Percentiles rank a stretch among this genome's conserved stretches.
phyloP scores from a whole-genome alignment of 768 basidiomycete species.

The Suillus decipiens region DNA sequence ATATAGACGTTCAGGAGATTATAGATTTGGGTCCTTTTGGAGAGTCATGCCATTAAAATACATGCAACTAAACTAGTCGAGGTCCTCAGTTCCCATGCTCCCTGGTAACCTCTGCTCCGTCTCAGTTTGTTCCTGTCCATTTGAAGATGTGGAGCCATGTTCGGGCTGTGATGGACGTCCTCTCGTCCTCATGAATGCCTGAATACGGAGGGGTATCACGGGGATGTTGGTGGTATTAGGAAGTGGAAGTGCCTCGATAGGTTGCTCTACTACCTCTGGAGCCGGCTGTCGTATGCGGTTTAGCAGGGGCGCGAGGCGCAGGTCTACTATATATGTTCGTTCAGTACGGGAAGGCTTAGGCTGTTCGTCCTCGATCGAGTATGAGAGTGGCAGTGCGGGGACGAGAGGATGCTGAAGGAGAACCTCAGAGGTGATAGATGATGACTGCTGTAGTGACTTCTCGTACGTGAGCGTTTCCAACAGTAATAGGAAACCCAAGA shows the following conservation, averaged over 20 bases:
- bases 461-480: slow-evolving; percentile 74
- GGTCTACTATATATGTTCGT: slow-evolving; percentile 60
- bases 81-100: slow-evolving; percentile 27
- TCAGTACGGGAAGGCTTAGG: slow-evolving; percentile 26
- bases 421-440: slow-evolving; percentile 43
- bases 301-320: slow-evolving; percentile 55
- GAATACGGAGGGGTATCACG: slow-evolving; percentile 44
- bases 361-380: slow-evolving; percentile 28
- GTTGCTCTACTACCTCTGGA: slow-evolving; percentile 32
- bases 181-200: slow-evolving; percentile 54
- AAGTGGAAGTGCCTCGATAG: slow-evolving; percentile 48
- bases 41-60: slow-evolving; percentile 21
- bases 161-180: slow-evolving; percentile 35
- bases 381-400: slow-evolving; percentile 20
- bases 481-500: slow-evolving; percentile 64
- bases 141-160: slow-evolving; percentile 21
- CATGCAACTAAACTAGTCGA: slow-evolving; percentile 18
- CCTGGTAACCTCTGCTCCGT: slow-evolving; percentile 31
- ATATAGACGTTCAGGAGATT: slow-evolving; percentile 24
- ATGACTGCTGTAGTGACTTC: slow-evolving; percentile 42
- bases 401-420: slow-evolving; percentile 32
- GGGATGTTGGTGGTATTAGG: slow-evolving; percentile 62
- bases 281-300: slow-evolving; percentile 58
- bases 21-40: slow-evolving; percentile 13
- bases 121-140: slow-evolving; percentile 37